These are phyloP conservation scores for Crataegus laevigata DNA, from an alignment of 306 rosid genomes.

Conservation along the genomic window DNA sequence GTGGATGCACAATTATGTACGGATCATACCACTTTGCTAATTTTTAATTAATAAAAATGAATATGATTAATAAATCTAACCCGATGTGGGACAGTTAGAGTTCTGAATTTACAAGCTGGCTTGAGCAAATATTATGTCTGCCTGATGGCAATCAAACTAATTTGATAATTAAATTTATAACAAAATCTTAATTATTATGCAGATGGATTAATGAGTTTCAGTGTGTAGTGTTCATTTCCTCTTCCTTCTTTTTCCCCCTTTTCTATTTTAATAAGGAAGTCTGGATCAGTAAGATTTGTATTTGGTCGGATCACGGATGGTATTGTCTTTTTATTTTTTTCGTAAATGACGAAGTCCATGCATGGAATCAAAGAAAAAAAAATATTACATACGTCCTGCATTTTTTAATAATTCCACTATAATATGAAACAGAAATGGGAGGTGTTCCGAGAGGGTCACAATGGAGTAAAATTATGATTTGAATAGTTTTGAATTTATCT, in stretches of 20 bases:
- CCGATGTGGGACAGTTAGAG: too few species aligned
- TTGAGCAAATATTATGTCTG: neutral
- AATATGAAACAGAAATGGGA: neutral
- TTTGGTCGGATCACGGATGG: constrained; percentile 11
- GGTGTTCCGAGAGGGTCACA: too few species aligned
- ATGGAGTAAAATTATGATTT: neutral
- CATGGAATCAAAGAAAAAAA: neutral
- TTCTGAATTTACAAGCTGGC: neutral
- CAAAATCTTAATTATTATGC: neutral
- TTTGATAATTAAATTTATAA: neutral
- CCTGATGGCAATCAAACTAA: neutral
- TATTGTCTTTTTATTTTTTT: neutral
- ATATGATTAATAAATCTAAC: too few species aligned
- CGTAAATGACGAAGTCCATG: neutral
- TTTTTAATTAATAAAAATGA: too few species aligned
- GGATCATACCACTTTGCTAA: too few species aligned
- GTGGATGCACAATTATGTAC: too few species aligned
- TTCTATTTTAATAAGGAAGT: neutral
- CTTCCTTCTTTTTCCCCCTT: neutral
- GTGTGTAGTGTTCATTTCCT: neutral
- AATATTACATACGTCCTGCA: neutral
- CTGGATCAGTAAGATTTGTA: neutral
- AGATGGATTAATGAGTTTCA: neutral
- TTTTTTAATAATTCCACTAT: neutral
- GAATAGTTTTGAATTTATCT: too few species aligned